A percentile compares a stretch with the other conserved stretches of the same genome.
Conservation (phyloP, 257 asterid species). For the Leptodermis oblonga region DNA sequence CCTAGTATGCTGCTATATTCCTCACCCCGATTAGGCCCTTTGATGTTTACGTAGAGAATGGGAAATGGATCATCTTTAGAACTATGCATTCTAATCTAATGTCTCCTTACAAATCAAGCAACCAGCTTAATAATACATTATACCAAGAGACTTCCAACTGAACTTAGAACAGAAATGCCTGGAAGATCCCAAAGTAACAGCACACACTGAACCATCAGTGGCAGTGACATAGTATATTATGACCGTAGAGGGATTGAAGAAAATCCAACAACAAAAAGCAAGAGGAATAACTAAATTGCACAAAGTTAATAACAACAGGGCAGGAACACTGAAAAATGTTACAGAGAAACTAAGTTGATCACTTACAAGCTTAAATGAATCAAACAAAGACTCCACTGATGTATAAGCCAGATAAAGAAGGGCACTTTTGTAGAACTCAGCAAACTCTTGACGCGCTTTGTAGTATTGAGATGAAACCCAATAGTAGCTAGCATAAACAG, state of each 20-base stretch:
- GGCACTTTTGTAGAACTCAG: slow-evolving; percentile 91
- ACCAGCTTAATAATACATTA: not conserved
- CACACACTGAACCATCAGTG: not conserved
- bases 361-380: slow-evolving; percentile 87
- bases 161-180: not conserved
- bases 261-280: not conserved
- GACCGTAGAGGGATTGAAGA: not conserved
- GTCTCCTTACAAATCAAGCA: not conserved
- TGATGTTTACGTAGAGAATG: not conserved
- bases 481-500: slow-evolving; percentile 87
- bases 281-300: not conserved
- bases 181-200: not conserved
- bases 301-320: not conserved
- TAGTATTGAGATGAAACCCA: slow-evolving; percentile 94
- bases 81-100: too few species aligned
- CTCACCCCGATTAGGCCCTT: not conserved
- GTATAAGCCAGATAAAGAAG: slow-evolving; percentile 93
- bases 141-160: not conserved
- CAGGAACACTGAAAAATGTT: not conserved
- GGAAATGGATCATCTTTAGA: not conserved
- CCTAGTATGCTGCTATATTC: not conserved
- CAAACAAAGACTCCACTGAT: slow-evolving; percentile 81
- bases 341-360: not conserved
- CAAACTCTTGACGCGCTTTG: slow-evolving; percentile 79
- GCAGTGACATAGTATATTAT: not conserved